Evolutionary conservation across 805 yeast genomes (phyloP), one percentile per base, ranked within the genome.

Genomic region (Teunomyces gatunensis): DNA sequence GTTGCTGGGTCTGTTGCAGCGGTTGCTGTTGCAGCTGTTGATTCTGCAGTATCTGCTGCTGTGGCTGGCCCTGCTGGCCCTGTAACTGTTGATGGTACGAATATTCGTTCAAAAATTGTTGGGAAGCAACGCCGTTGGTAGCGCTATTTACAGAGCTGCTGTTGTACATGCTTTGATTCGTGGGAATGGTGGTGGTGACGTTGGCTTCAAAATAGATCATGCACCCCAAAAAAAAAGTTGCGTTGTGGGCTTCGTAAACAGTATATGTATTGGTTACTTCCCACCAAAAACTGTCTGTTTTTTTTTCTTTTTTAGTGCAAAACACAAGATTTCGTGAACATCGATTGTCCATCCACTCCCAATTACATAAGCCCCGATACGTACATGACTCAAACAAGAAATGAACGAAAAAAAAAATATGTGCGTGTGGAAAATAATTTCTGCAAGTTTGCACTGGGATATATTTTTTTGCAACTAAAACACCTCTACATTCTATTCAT

Each of bases 171-270:
- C 15, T 37, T 12, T 50, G 46, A 21, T 25, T 47, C 17, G 45
- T 47, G 7, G 54, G 52, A 39, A 46, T 46, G 36, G 52, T 53
- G 12, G 58, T 54, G 27, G 57, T 48, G 21, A 53, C 51, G 49
- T 53, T 56, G 28, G 60, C 57, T 43, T 56, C 54, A 44, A 53
- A 53, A 42, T 54, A 56, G 30, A 56, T 45, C 60, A 56, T 56
- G 36, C 20, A 28, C 28, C 30, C n/a, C 17, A 15, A 23, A 20
- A 20, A 20, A 18, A 17, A 17, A 32, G 17, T 13, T 32, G 11
- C 15, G n/a, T n/a, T 32, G 5, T 9, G 20, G 27, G 27, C 7
- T 25, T 25, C 10, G 27, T 25, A 32, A 17, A 32, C 34, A 6
- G 12, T 32, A 5, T 23, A 18, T 2, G 20, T 25, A 25, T 3